These are phyloP conservation scores for Acacia melanoxylon DNA, from an alignment of 306 rosid species.

Conservation along the genomic window DNA sequence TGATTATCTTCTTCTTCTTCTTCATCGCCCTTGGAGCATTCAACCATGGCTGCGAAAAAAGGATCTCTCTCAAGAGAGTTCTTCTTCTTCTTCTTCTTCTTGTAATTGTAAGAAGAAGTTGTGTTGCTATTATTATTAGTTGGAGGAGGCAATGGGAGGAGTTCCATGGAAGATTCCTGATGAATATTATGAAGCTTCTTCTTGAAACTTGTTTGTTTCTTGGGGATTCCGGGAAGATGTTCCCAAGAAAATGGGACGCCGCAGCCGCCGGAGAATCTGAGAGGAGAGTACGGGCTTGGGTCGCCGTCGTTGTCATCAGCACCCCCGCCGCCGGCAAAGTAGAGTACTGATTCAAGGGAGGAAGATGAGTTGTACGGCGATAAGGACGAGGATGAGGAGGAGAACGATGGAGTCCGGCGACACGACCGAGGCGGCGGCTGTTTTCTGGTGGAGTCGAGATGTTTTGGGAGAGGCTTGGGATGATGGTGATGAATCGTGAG, in stretches of 20 bases:
- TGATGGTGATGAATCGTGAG: background rate
- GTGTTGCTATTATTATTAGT: background rate
- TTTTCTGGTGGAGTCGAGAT: conserved; percentile 12
- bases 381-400: conserved; percentile 39
- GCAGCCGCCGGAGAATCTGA: conserved; percentile 38
- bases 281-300: conserved; percentile 13
- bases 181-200: conserved; percentile 1
- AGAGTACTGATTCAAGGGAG: conserved; percentile 31
- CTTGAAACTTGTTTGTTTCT: conserved; percentile 32
- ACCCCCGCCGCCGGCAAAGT: background rate
- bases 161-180: conserved; percentile 34
- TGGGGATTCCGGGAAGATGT: conserved; percentile 64
- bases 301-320: conserved; percentile 8
- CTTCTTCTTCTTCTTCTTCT: conserved; percentile 30
- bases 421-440: background rate
- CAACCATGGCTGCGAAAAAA: conserved; percentile 57
- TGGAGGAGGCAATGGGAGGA: conserved; percentile 55
- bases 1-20: too few species aligned
- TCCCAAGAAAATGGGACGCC: conserved; percentile 74
- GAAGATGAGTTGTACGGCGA: conserved; percentile 31
- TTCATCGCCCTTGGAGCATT: conserved; percentile 57
- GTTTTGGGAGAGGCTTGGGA: conserved; percentile 20
- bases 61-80: conserved; percentile 45
- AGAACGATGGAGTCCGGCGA: conserved; percentile 42
- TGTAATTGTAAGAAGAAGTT: conserved; percentile 17